These are phyloP conservation scores for Pharnaceum exiguum DNA, from an alignment of 148 eudicot species.

Conservation along the genomic window DNA sequence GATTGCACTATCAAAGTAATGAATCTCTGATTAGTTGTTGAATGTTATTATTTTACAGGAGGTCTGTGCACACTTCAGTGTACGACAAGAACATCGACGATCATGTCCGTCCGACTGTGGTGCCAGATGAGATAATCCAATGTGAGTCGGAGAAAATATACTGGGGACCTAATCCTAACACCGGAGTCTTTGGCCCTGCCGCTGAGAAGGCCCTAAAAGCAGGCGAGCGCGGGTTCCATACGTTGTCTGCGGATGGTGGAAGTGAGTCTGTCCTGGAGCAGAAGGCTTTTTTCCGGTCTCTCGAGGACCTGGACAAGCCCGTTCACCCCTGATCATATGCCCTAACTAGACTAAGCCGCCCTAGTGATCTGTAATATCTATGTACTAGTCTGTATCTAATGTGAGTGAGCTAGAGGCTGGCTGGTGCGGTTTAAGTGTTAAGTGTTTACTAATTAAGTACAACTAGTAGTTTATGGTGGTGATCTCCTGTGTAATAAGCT, in stretches of 20 bases:
- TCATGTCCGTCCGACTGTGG: slow-evolving; percentile 43
- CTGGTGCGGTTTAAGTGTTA: too few species aligned
- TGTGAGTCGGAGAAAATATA: slow-evolving; percentile 48
- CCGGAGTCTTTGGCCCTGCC: slow-evolving; percentile 85
- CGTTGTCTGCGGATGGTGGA: slow-evolving; percentile 19
- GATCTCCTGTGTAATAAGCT: slow-evolving; percentile 6
- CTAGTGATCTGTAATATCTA: background rate
- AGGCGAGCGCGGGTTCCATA: slow-evolving; percentile 23
- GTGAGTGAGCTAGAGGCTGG: slow-evolving; percentile 19
- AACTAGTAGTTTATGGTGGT: slow-evolving; percentile 4
- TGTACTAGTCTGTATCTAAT: background rate
- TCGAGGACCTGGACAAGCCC: slow-evolving; percentile 72
- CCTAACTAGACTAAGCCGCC: slow-evolving; percentile 15
- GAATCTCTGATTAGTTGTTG: too few species aligned
- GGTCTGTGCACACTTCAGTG: slow-evolving; percentile 54
- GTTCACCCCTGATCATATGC: slow-evolving; percentile 19
- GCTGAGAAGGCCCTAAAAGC: slow-evolving; percentile 24
- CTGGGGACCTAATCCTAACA: slow-evolving; percentile 89
- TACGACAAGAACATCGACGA: slow-evolving; percentile 92
- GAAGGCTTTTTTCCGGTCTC: slow-evolving; percentile 81
- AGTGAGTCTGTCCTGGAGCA: slow-evolving; percentile 71
- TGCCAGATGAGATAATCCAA: slow-evolving; percentile 66
- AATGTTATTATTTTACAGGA: slow-evolving; percentile 39
- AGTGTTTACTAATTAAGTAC: too few species aligned
- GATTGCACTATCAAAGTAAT: too few species aligned